Conservation (phyloP, 495 filamentous ascomycete genomes). For the Apiosordaria backusii region DNA sequence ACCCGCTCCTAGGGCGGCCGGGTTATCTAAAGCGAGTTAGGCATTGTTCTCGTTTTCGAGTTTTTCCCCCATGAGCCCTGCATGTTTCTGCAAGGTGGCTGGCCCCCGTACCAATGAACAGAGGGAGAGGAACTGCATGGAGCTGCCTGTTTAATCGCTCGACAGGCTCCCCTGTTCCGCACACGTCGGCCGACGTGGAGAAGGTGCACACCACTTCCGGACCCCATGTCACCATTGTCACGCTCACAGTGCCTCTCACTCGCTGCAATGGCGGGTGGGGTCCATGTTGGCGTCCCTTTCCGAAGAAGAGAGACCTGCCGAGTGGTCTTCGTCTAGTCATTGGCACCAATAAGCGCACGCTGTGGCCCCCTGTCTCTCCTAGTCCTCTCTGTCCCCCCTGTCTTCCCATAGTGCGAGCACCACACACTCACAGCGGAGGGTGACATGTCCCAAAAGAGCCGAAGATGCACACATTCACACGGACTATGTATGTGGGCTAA, state of each 20-base stretch:
- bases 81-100: slow-evolving; percentile 26
- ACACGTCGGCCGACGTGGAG: slow-evolving; percentile 24
- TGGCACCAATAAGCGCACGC: slow-evolving; percentile 45
- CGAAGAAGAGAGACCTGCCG: slow-evolving; percentile 40
- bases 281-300: slow-evolving; percentile 30
- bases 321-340: slow-evolving; percentile 34
- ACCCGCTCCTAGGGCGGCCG: slow-evolving; percentile 14
- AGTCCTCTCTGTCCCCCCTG: slow-evolving; percentile 14
- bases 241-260: slow-evolving; percentile 19
- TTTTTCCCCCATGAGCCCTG: slow-evolving; percentile 24
- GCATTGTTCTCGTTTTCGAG: slow-evolving; percentile 19
- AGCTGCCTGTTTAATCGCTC: slow-evolving; percentile 37
- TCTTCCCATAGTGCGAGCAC: slow-evolving; percentile 25
- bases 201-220: slow-evolving; percentile 21
- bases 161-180: slow-evolving; percentile 28
- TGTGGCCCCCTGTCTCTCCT: slow-evolving; percentile 14
- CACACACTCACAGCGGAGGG: slow-evolving; percentile 18
- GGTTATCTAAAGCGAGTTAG: slow-evolving; percentile 23
- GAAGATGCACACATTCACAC: slow-evolving; percentile 16
- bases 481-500: slow-evolving; percentile 19
- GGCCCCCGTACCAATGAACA: slow-evolving; percentile 32
- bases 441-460: slow-evolving; percentile 21
- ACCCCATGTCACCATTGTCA: slow-evolving; percentile 28
- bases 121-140: slow-evolving; percentile 30
- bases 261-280: slow-evolving; percentile 27